Conservation (phyloP, 73 alveolate species). For the Diophrys appendiculata region DNA sequence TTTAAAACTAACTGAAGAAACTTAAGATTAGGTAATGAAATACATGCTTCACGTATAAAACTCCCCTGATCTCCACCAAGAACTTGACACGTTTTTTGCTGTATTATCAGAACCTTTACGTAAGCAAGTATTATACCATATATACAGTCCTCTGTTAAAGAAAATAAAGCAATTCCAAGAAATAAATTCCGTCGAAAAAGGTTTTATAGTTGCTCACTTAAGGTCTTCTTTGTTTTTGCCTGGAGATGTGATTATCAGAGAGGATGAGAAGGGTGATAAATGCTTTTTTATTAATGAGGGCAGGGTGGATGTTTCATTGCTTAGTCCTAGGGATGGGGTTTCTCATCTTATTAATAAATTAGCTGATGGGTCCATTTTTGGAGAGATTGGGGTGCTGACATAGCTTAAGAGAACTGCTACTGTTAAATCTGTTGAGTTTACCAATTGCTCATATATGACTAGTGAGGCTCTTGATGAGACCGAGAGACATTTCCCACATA, state of each 20-base stretch:
- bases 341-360: not conserved
- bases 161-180: slow-evolving; percentile 19
- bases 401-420: slow-evolving; percentile 49
- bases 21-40: slow-evolving; percentile 30
- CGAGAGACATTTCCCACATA: slow-evolving; percentile 47
- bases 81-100: slow-evolving; percentile 43
- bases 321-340: not conserved
- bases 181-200: slow-evolving; percentile 29
- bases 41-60: slow-evolving; percentile 32
- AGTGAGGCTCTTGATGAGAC: slow-evolving; percentile 31
- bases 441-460: slow-evolving; percentile 41
- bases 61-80: slow-evolving; percentile 49
- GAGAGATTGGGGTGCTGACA: slow-evolving; percentile 58
- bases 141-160: slow-evolving; percentile 24
- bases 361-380: slow-evolving; percentile 41
- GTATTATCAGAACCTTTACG: slow-evolving; percentile 48
- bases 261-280: slow-evolving; percentile 52
- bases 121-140: slow-evolving; percentile 26
- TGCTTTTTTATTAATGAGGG: slow-evolving; percentile 55
- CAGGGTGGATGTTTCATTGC: slow-evolving; percentile 39
- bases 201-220: slow-evolving; percentile 25
- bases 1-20: slow-evolving; percentile 30
- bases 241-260: slow-evolving; percentile 38
- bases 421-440: slow-evolving; percentile 35
- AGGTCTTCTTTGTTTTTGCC: slow-evolving; percentile 46